Base-by-base conservation (phyloP, 139 green algal species). In the Coelastrella sp. region DNA sequence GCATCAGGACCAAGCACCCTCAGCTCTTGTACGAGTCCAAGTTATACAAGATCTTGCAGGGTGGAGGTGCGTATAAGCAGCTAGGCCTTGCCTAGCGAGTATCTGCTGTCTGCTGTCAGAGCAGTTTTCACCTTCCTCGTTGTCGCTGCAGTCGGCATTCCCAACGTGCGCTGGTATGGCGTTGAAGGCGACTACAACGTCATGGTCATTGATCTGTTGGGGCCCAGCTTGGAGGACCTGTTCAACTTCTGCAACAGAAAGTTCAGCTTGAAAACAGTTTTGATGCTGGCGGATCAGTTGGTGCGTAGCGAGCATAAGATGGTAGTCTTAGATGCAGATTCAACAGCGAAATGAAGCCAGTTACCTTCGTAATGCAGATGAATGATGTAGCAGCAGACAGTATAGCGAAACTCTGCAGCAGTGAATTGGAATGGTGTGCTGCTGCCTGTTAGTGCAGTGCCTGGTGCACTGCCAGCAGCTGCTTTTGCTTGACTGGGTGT, bases 161-260 rank as follows among this genome's bases (percentile, higher is more conserved):
- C 98, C 75, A 99, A 99, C 92, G 97, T 99, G 80, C 92, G 97
- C 73, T 99, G 98, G 98, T 99, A 98, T 95, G 98, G 98, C 75
- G 95, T 99, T 5, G 98, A 99, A 94, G 98, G 98, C 3, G 98
- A 99, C 92, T 99, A 99, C 96, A 99, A 99, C 92, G 97, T 99
- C 22, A 99, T 99, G 98, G 98, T 99, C 23, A 96, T 99, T 22
- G 98, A 99, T 91, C 95, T 99, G 80, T 94, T 99, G 32, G 98
- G 98, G 5, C 98, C 98, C 54, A 97, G 92, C 80, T 91, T 99
- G 83, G 98, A 99, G 90, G 98, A 99, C 92, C 93, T 99, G 14
- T 99, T 99, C 95, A 99, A 99, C 91, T 99, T 99, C 90, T 99
- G 98, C 95, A 98, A 99, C 88, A 93, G 98, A 11, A 99, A 99